Conservation (phyloP, 2,329 filamentous ascomycete genomes). For the Fusarium guadeloupense region DNA sequence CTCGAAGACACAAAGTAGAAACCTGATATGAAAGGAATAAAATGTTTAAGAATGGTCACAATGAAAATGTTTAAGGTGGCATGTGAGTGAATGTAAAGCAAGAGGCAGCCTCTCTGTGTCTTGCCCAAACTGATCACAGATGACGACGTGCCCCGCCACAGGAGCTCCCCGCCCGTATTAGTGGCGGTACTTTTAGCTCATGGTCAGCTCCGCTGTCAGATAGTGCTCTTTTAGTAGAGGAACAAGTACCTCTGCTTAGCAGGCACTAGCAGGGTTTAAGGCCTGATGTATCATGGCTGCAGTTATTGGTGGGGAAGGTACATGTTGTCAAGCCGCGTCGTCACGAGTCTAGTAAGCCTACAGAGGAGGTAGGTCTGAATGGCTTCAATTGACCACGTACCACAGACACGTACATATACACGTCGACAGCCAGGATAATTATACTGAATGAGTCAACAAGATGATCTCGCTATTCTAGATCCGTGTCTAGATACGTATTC, state of each 20-base stretch:
- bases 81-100: conserved; percentile 29
- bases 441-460: not conserved
- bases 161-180: conserved; percentile 20
- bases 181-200: conserved; percentile 17
- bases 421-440: conserved; percentile 1
- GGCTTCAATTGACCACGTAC: conserved; percentile 23
- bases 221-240: not conserved
- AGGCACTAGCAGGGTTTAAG: conserved; percentile 10
- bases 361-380: conserved; percentile 1
- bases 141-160: conserved; percentile 43
- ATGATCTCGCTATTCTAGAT: not conserved
- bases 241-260: conserved; percentile 10
- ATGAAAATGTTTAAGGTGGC: conserved; percentile 12
- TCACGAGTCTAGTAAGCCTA: conserved; percentile 22
- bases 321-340: conserved; percentile 19
- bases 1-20: not conserved
- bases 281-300: conserved; percentile 7
- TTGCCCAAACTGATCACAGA: conserved; percentile 35
- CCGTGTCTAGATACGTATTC: not conserved
- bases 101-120: conserved; percentile 19
- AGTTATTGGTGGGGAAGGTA: conserved; percentile 10
- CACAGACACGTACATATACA: conserved; percentile 26
- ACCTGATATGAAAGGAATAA: not conserved
- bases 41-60: conserved; percentile 6
- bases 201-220: not conserved